Conservation (phyloP, 257 asterid species). For the Mentha longifolia region DNA sequence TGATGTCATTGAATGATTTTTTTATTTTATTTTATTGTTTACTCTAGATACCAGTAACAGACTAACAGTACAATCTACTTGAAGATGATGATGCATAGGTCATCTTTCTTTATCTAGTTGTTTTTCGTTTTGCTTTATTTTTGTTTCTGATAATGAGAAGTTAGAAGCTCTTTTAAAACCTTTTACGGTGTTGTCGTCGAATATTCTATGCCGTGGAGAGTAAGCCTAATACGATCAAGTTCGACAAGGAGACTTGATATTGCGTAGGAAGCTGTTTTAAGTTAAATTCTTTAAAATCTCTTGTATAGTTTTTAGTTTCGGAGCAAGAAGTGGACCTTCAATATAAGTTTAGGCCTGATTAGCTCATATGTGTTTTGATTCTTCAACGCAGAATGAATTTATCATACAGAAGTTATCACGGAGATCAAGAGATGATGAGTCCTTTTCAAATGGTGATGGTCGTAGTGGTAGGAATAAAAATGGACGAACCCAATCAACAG, state of each 20-base stretch:
- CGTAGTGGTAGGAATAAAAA: constrained; percentile 41
- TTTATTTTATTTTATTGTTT: too few relatives aligned
- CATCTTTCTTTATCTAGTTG: too few relatives aligned
- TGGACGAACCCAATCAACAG: constrained; percentile 48
- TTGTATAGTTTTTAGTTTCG: neutral
- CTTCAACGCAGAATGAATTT: constrained; percentile 40
- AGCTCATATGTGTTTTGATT: too few relatives aligned
- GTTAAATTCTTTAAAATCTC: neutral
- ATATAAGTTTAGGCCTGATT: neutral
- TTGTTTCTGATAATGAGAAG: neutral
- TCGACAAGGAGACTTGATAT: neutral
- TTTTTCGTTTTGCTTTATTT: neutral
- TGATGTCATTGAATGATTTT: neutral
- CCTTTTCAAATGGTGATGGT: constrained; percentile 49
- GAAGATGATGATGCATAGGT: too few relatives aligned
- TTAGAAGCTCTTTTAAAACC: too few relatives aligned
- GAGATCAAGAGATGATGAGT: constrained; percentile 46
- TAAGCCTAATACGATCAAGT: neutral
- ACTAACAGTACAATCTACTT: too few relatives aligned
- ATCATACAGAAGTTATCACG: constrained; percentile 38
- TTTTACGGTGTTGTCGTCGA: neutral
- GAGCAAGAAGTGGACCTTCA: too few relatives aligned
- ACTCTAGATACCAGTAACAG: too few relatives aligned
- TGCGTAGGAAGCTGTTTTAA: neutral
- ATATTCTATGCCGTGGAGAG: neutral